Base-by-base conservation (phyloP, 108 stramenopile species). In the Epithemia pelagica region DNA sequence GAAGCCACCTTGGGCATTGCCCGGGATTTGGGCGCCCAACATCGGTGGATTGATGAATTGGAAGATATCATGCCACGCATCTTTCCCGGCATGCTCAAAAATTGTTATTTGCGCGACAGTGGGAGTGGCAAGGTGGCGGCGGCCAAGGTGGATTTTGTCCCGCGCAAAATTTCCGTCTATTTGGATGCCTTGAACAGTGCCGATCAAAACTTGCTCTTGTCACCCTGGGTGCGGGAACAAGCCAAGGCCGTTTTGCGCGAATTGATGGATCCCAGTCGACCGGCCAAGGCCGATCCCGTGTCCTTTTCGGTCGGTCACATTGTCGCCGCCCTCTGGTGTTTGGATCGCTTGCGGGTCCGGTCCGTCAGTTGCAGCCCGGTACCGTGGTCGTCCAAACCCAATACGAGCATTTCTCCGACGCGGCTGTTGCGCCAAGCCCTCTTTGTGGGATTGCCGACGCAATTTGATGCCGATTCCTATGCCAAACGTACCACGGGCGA, bases 11-110 rank as follows among this genome's bases (percentile, higher is more conserved):
- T 58, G 22, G 56, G 56, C 25, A 27, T 27, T 23, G 56, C 56
- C 22, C 26, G 25, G 7, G 56, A 58, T 26, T 58, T 58, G 22
- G 56, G 56, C 8, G 37, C 37, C 37, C 37, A 46, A 46, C 37
- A 46, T 46, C 37, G 37, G 5, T 58, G 56, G 56, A 27, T 58
- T 58, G 22, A 23, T n/a, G 26, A 23, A 23, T 58, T 58, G 26
- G 56, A 58, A 58, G 56, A 27, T 23, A 26, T 58, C 56, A 23
- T 58, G 22, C 56, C 56, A 8, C 56, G 26, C 22, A 58, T 58
- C 21, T 58, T 58, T 21, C 56, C 56, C 56, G 22, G 56, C 56
- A 46, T 46, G 37, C 56, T 58, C 26, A 58, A 58, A 58, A 58
- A 58, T 58, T 58, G 56, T 23, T 26, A 58, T 58, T 58, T 58